phyloP scores from a whole-genome alignment of 2,329 filamentous ascomycete genomes.

The Aspergillus japonicus region DNA sequence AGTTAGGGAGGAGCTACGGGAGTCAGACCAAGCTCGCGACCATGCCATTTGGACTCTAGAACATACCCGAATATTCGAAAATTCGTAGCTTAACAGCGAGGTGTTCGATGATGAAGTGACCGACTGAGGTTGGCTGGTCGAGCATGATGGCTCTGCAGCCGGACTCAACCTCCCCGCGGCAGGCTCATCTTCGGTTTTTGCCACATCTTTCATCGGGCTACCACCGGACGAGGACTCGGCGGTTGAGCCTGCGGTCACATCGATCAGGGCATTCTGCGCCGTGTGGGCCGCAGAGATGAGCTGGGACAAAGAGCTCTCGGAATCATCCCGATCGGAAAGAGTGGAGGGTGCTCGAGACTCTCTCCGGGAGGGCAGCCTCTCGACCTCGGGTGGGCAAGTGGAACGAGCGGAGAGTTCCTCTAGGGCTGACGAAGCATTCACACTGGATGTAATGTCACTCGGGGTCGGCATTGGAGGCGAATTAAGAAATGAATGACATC shows the following conservation, averaged over 20 bases:
- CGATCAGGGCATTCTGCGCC: conserved; percentile 27
- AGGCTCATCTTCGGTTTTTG: conserved; percentile 33
- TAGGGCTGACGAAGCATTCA: conserved; percentile 45
- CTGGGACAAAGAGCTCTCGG: conserved; percentile 31
- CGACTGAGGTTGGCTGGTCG: conserved; percentile 29
- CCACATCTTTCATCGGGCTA: conserved; percentile 25
- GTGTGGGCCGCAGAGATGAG: conserved; percentile 24
- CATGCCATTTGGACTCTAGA: conserved; percentile 1
- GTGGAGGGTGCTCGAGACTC: conserved; percentile 29
- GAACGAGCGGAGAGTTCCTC: conserved; percentile 46
- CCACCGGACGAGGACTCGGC: conserved; percentile 26
- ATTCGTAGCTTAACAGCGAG: conserved; percentile 54
- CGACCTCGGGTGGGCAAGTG: conserved; percentile 52
- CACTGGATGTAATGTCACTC: conserved; percentile 44
- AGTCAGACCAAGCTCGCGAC: conserved; percentile 17
- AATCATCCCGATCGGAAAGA: conserved; percentile 23
- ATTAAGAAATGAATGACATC: conserved; percentile 38
- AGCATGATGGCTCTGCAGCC: conserved; percentile 33
- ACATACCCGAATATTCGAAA: conserved; percentile 55
- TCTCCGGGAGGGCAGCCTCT: conserved; percentile 35
- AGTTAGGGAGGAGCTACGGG: conserved; percentile 68
- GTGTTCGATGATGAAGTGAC: conserved; percentile 38
- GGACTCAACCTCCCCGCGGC: conserved; percentile 34
- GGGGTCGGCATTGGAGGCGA: conserved; percentile 52
- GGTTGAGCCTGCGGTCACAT: conserved; percentile 26